These are phyloP conservation scores for Claviceps arundinis DNA, from an alignment of 2,329 filamentous ascomycete genomes.

Conservation along the genomic window DNA sequence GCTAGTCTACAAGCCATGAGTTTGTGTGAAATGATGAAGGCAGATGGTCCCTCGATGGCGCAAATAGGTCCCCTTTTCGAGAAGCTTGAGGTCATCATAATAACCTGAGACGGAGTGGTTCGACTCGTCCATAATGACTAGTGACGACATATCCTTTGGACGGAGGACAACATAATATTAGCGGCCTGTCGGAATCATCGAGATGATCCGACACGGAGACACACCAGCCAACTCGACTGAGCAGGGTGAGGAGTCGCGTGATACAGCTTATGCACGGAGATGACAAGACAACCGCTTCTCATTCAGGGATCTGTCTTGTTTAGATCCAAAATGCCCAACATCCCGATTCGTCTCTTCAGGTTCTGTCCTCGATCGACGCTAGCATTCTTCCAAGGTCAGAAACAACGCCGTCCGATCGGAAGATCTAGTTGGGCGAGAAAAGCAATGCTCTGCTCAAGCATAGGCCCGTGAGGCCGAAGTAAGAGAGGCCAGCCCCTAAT, in stretches of 20 bases:
- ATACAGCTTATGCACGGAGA: slow-evolving; percentile 9
- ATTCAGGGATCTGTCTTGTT: slow-evolving; percentile 8
- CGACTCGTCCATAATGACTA: not conserved
- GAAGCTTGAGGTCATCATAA: not conserved
- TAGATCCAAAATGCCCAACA: not conserved
- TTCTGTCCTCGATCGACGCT: slow-evolving; percentile 2
- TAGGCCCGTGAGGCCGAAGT: not conserved
- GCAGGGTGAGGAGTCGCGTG: slow-evolving; percentile 4
- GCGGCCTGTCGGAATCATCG: not conserved
- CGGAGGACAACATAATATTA: not conserved
- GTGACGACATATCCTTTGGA: not conserved
- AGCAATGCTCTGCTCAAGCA: slow-evolving; percentile 6
- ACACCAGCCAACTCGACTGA: slow-evolving; percentile 1
- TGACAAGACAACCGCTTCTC: slow-evolving; percentile 7
- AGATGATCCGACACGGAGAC: not conserved
- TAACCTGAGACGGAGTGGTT: not conserved
- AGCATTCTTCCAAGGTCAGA: slow-evolving; percentile 2
- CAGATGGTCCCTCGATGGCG: not conserved
- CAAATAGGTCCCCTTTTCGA: not conserved
- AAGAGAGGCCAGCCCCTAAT: not conserved
- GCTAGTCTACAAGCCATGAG: not conserved
- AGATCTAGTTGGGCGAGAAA: slow-evolving; percentile 3
- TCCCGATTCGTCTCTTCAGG: slow-evolving; percentile 2
- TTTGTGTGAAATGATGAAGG: not conserved
- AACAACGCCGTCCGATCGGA: slow-evolving; percentile 5